Conservation (phyloP, 2,329 filamentous ascomycete species). For the Fusarium sp. region DNA sequence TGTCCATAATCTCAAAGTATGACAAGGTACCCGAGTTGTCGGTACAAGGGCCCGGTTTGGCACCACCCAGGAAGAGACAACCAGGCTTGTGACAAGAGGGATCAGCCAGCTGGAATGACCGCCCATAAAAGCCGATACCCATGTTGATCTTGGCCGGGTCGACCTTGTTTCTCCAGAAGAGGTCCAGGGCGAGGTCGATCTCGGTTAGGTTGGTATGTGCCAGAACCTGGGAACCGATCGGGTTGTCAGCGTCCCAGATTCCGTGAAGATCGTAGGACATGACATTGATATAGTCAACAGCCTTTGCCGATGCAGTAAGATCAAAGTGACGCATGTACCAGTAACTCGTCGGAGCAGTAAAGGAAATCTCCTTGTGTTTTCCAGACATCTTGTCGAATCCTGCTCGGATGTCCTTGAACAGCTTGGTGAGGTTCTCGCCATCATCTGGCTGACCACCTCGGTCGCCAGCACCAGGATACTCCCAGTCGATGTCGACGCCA, state of each 20-base stretch:
- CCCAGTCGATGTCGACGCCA: constrained; percentile 44
- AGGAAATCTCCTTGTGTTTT: constrained; percentile 17
- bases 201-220: constrained; percentile 60
- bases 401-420: constrained; percentile 30
- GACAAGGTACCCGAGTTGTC: constrained; percentile 38
- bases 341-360: constrained; percentile 40
- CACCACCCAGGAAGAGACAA: constrained; percentile 21
- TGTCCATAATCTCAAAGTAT: constrained; percentile 39
- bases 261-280: constrained; percentile 57
- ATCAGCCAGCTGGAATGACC: constrained; percentile 29
- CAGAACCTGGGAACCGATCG: constrained; percentile 46
- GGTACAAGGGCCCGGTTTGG: constrained; percentile 34
- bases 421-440: constrained; percentile 30
- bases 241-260: constrained; percentile 50
- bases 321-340: constrained; percentile 45
- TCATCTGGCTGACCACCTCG: constrained; percentile 37
- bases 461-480: constrained; percentile 42
- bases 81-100: constrained; percentile 27
- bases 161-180: constrained; percentile 58
- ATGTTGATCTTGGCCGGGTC: constrained; percentile 53
- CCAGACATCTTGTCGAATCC: neutral
- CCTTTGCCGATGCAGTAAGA: constrained; percentile 12
- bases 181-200: constrained; percentile 53
- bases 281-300: constrained; percentile 53
- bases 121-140: constrained; percentile 56